Evolutionary conservation across 352 stramenopile genomes (phyloP).

Genomic region (Phytophthora fragariaefolia): DNA sequence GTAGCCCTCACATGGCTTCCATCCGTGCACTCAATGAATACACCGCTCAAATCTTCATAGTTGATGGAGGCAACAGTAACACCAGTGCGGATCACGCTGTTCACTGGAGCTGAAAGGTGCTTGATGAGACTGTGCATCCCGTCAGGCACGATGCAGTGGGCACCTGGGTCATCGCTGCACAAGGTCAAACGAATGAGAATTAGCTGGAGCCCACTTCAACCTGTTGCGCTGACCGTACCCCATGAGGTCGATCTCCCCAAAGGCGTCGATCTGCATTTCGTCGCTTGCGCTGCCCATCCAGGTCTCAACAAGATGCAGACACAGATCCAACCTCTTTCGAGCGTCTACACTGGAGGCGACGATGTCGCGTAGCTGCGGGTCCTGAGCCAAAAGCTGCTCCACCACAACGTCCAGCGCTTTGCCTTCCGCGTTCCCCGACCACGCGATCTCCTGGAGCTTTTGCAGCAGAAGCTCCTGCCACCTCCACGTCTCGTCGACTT

Average conservation of each 20-base stretch:
- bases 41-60: conserved; percentile 21
- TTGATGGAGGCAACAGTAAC: conserved; percentile 32
- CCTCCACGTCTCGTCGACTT: conserved; percentile 51
- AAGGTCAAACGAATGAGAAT: conserved; percentile 2
- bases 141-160: conserved; percentile 49
- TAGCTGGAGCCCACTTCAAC: background rate
- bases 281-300: conserved; percentile 59
- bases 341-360: conserved; percentile 23
- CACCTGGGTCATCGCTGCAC: conserved; percentile 53
- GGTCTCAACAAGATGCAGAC: conserved; percentile 52
- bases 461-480: conserved; percentile 48
- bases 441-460: conserved; percentile 44
- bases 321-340: conserved; percentile 38
- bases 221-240: conserved; percentile 19
- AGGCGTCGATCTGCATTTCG: conserved; percentile 55
- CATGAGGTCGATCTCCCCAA: conserved; percentile 59
- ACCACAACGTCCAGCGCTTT: conserved; percentile 42
- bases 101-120: conserved; percentile 34
- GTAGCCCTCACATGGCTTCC: conserved; percentile 37
- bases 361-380: conserved; percentile 23
- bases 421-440: conserved; percentile 14
- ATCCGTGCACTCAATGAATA: conserved; percentile 43
- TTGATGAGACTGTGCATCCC: conserved; percentile 58
- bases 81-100: conserved; percentile 32
- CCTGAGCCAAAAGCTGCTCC: conserved; percentile 29